Conservation (phyloP, 768 basidiomycete genomes). For the Mycena epipterygia region DNA sequence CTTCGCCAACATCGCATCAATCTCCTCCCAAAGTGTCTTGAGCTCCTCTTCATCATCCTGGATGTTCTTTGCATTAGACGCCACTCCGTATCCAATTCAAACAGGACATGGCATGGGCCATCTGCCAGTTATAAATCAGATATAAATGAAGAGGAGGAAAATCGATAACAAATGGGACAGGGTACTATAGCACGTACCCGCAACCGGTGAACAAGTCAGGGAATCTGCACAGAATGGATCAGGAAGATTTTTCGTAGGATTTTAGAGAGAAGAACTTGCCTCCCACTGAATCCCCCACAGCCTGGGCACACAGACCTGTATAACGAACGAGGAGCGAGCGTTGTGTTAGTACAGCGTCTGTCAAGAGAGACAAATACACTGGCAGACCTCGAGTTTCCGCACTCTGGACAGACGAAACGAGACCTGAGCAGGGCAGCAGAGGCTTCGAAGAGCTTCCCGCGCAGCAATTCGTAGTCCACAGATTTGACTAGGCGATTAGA, state of each 20-base stretch:
- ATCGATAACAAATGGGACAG: background rate
- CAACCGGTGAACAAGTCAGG: background rate
- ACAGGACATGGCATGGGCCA: constrained; percentile 26
- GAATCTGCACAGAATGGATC: constrained; percentile 11
- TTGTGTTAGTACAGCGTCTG: no score
- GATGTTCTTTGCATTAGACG: constrained; percentile 5
- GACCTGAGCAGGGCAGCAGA: constrained; percentile 12
- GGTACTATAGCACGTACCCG: background rate
- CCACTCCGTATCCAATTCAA: constrained; percentile 23
- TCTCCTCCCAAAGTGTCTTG: constrained; percentile 16
- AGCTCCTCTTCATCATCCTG: constrained; percentile 20
- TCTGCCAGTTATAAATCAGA: background rate
- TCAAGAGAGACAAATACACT: no score
- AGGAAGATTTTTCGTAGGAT: background rate
- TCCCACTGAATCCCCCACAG: constrained; percentile 10
- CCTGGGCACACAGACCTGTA: constrained; percentile 25
- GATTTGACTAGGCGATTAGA: constrained; percentile 1
- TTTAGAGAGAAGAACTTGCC: background rate
- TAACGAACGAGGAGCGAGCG: no score
- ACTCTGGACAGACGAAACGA: constrained; percentile 18
- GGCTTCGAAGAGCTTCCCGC: constrained; percentile 14
- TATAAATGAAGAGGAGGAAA: background rate
- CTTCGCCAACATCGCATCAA: constrained; percentile 14
- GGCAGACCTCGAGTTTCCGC: constrained; percentile 18
- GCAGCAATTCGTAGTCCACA: constrained; percentile 8